phyloP scores from a whole-genome alignment of 179 eudicot species.

The Spergularia azorica region DNA sequence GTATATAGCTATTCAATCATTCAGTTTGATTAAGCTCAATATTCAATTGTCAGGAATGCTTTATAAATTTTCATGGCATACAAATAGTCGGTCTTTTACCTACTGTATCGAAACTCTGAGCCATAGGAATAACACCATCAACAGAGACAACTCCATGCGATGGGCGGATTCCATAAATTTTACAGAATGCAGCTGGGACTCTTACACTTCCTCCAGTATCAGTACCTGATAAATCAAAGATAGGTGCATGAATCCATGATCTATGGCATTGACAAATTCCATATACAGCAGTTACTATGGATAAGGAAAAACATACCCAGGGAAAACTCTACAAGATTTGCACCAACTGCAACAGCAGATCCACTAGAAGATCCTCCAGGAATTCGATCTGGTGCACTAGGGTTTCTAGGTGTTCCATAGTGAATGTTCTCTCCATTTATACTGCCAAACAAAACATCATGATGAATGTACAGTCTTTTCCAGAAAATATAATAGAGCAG shows the following conservation, averaged over 20 bases:
- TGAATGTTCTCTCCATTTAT: conserved; percentile 85
- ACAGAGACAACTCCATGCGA: conserved; percentile 83
- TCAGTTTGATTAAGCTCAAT: too few relatives aligned
- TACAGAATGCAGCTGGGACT: conserved; percentile 90
- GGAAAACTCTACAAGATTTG: conserved; percentile 75
- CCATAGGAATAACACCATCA: conserved; percentile 82
- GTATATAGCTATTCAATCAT: too few relatives aligned
- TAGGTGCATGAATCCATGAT: conserved; percentile 5
- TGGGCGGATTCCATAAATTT: conserved; percentile 82
- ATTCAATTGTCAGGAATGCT: too few relatives aligned
- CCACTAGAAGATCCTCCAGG: conserved; percentile 99
- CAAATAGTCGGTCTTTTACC: conserved; percentile 45
- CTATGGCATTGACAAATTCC: not conserved
- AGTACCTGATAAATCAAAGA: conserved; percentile 51
- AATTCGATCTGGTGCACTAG: conserved; percentile 69
- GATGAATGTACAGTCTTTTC: conserved; percentile 3
- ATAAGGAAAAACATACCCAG: conserved; percentile 44
- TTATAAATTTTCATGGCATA: not conserved
- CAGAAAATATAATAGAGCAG: not conserved
- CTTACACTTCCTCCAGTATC: conserved; percentile 99
- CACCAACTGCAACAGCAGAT: conserved; percentile 92
- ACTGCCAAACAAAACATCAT: conserved; percentile 37
- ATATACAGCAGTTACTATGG: not conserved
- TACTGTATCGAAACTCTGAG: conserved; percentile 93
- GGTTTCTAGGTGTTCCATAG: conserved; percentile 89